Conservation (phyloP, 2,329 filamentous ascomycete genomes). For the Aspergillus ochraceus region DNA sequence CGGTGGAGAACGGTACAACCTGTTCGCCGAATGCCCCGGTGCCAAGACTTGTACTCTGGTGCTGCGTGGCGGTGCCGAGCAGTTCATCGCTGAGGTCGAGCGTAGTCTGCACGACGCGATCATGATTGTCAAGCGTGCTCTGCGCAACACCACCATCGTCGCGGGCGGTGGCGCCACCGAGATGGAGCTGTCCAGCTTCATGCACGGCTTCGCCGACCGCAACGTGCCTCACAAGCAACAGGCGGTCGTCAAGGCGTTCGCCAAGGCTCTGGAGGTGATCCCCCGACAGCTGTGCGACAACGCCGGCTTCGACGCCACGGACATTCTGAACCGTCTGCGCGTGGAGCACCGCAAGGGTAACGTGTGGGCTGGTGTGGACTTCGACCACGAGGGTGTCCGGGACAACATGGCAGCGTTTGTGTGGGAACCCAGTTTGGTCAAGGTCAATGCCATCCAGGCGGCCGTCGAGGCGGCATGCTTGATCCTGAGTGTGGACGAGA, state of each 20-base stretch:
- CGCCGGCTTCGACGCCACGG: conserved; percentile 95
- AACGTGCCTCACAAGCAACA: conserved; percentile 95
- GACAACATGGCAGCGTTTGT: conserved; percentile 96
- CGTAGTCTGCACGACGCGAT: conserved; percentile 97
- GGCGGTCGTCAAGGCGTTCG: conserved; percentile 95
- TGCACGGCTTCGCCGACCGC: conserved; percentile 89
- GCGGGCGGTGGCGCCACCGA: conserved; percentile 92
- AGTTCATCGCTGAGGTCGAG: conserved; percentile 98
- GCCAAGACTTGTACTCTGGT: conserved; percentile 97
- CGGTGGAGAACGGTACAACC: conserved; percentile 95
- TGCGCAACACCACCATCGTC: conserved; percentile 92
- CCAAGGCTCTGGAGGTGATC: conserved; percentile 94
- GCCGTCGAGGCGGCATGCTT: conserved; percentile 93
- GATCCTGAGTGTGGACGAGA: conserved; percentile 96
- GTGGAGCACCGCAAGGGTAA: conserved; percentile 95
- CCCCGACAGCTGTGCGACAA: conserved; percentile 98
- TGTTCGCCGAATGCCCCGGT: conserved; percentile 93
- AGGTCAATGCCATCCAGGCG: conserved; percentile 95
- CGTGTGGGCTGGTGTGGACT: conserved; percentile 95
- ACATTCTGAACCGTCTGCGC: conserved; percentile 93
- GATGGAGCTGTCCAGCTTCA: conserved; percentile 94
- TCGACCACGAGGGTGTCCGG: conserved; percentile 83
- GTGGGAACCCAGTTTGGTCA: conserved; percentile 95
- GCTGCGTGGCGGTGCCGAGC: conserved; percentile 92
- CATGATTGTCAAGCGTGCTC: conserved; percentile 99